Conservation (phyloP, 1,284 basidiomycete species). For the Erythrobasidium hasegawianum region DNA sequence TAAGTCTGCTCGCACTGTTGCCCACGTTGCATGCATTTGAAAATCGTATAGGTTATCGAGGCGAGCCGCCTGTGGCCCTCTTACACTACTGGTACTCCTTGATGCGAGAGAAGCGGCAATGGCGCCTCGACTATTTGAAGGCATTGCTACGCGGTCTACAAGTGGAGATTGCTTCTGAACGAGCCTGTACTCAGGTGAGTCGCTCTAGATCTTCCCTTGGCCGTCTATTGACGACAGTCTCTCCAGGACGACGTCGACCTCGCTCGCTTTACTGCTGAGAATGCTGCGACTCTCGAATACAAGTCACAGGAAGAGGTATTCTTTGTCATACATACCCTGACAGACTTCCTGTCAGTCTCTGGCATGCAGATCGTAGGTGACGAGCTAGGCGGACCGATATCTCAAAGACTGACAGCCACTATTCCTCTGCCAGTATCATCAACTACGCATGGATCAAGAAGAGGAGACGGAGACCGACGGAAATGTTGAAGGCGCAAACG, state of each 20-base stretch:
- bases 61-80: conserved; percentile 63
- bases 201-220: no score
- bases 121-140: conserved; percentile 80
- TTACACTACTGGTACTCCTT: conserved; percentile 86
- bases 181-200: conserved; percentile 50
- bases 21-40: no score
- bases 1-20: no score
- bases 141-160: conserved; percentile 76
- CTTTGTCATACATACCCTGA: conserved; percentile 75
- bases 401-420: not conserved
- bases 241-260: conserved; percentile 72
- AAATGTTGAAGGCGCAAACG: no score
- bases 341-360: conserved; percentile 72
- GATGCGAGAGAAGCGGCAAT: conserved; percentile 76
- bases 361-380: conserved; percentile 66
- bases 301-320: conserved; percentile 90
- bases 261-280: conserved; percentile 87
- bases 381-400: no score
- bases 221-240: no score
- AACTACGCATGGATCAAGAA: conserved; percentile 26
- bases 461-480: not conserved
- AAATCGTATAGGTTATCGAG: conserved; percentile 58
- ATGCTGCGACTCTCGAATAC: conserved; percentile 85
- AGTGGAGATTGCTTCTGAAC: conserved; percentile 51
- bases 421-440: conserved; percentile 16